Base-by-base conservation (phyloP, 441 rosid species). In the Breynia disticha region DNA sequence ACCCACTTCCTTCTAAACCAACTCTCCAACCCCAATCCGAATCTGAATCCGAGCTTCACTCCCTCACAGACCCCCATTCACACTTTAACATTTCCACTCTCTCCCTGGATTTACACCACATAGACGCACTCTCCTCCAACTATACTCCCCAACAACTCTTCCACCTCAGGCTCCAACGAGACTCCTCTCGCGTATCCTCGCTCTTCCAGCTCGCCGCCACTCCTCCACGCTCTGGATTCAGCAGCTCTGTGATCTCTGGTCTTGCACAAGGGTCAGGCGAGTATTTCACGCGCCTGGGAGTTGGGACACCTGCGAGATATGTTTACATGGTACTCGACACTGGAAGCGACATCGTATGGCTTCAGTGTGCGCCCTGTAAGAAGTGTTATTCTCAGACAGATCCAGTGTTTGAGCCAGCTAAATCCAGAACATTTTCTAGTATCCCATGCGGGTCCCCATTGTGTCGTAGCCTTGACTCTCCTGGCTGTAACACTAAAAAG, bases 271-370 rank as follows among this genome's bases (percentile, higher is more conserved):
- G 96, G 11, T 85, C 93, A 55, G 95, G 98, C 4, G 98, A 90
- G 75, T 90, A 87, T 63, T 90, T 90, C 76, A 81, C 88, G 62
- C 82, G 95, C 71, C 55, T 90, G 16, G 98, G 96, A 18, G 84
- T 90, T 1, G 96, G 96, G 45, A 83, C 98, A 10, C 98, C 96
- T 22, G 70, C 88, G 32, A 79, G 68, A 53, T 77, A 83, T 47
- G 60, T 80, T 3, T 85, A 73, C 70, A 77, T 90, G 90, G 96
- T 87, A 14, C 72, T 90, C 0, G 98, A 90, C 67, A 90, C 98
- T 0, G 96, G 98, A 32, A 85, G 96, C 75, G 98, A 90, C 74
- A 68, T 87, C 68, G 84, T 85, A 32, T 90, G 98, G 98, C 70
- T 90, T 51, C 98, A 90, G 64, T 87, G 95, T 54, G 71, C 90